Evolutionary conservation across 208 protist species (phyloP), one percentile per base, ranked within the genome.

Genomic region (Phytomonas serpens): DNA sequence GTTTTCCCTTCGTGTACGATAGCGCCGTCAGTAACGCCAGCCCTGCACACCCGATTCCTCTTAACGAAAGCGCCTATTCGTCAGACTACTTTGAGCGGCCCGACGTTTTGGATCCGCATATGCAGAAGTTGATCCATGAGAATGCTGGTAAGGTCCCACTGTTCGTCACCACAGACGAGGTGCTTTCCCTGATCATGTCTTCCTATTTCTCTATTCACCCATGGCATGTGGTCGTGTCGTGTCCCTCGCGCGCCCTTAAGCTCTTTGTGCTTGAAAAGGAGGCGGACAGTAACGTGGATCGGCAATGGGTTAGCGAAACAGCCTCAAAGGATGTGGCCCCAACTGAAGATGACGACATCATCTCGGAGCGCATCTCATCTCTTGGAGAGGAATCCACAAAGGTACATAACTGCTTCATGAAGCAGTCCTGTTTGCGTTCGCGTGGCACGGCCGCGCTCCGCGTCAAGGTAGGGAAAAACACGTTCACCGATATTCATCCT

Each of bases 261-360:
- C 76, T 94, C 40, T 74, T 78, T 61, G 47, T 57, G 47, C 11
- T 57, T 57, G 47, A 57, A 27, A 90, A 92, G 70, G 73, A 76
- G 1, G 77, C 77, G 11, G 83, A 81, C 69, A 83, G 74, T 73
- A 61, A 69, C 30, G 77, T 93, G 61, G 88, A 94, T 27, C 84
- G 83, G 80, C 87, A 94, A 77, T 96, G 92, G 89, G 92, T 96
- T 32, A 84, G 79, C 40, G 92, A 96, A 77, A 94, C 84, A 34
- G 84, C 76, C 36, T 52, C 77, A n/a, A 70, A 75, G 36, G 78
- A 85, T 9, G 71, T 75, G 6, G 76, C 75, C 34, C 89, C 87
- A 14, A 82, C 82, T n/a, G 87, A 96, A 72, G 78, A 76, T 67
- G 86, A 88, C 47, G 72, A 78, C 11, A 74, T 77, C 38, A 68